Base-by-base conservation (phyloP, 2,329 filamentous ascomycete species). In the Diaporthe citriasiana region DNA sequence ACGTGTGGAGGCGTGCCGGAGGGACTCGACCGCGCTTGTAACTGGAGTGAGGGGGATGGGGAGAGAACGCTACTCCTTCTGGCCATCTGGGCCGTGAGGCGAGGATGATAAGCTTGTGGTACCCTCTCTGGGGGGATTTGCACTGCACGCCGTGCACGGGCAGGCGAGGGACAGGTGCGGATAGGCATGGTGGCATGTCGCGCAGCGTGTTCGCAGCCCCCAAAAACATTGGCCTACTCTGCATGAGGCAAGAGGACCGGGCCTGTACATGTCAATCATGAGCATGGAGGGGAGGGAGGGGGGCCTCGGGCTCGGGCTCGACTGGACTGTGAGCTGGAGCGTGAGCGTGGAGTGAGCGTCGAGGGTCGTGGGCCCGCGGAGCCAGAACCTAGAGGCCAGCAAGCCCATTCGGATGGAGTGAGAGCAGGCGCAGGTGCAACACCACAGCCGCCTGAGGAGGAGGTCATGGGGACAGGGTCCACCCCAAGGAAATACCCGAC, bases 391-490 rank as follows among this genome's bases (percentile, higher is more conserved):
- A 47, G 50, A 55, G 56, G 35, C 33, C 35, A 53, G 50, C 56
- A 57, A 68, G 63, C 63, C 40, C 56, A 71, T 53, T 71, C 45
- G 45, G 51, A 71, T 50, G 47, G 72, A 47, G 71, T 22, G 51
- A 40, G 66, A 22, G 50, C 63, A 38, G 63, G 63, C 45, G 45
- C 56, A 73, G 25, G 53, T 75, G 74, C 74, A 75, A 71, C 74
- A 70, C 69, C 51, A 38, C 68, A 74, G 57, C 73, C 73, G 74
- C 74, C 69, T 73, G 60, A 63, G 68, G 60, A 40, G 45, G 38
- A 75, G 74, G 72, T 75, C 74, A 75, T 75, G 74, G 72, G 74
- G 63, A 63, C 72, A 45, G 53, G 69, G 70, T 55, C 74, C 74
- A 75, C 74, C 33, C 22, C 59, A 56, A 74, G 60, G 51, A 74